phyloP scores from a whole-genome alignment of 495 filamentous ascomycete genomes.

The Symbiotaphrina buchneri region DNA sequence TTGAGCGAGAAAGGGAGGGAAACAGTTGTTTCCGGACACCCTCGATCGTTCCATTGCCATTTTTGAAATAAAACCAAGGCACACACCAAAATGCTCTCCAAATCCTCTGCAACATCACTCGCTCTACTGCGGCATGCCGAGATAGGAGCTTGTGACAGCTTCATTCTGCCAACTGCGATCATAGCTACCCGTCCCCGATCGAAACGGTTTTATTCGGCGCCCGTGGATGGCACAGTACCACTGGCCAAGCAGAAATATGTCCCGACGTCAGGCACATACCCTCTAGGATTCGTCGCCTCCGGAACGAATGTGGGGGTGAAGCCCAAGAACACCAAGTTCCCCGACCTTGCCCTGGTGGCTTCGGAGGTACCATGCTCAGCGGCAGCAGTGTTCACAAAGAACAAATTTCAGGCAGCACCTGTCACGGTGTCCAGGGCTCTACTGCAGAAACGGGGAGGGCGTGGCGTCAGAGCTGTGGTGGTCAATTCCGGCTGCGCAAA shows the following conservation, averaged over 20 bases:
- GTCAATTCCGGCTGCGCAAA: constrained; percentile 96
- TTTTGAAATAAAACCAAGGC: too few species aligned
- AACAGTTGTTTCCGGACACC: too few species aligned
- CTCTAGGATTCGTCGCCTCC: constrained; percentile 71
- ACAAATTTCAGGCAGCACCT: constrained; percentile 93
- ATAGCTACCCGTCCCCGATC: too few species aligned
- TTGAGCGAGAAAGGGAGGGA: too few species aligned
- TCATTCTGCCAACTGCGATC: too few species aligned
- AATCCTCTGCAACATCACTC: too few species aligned
- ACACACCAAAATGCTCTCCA: too few species aligned
- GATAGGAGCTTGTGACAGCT: too few species aligned
- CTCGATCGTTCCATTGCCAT: too few species aligned
- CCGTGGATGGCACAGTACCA: constrained; percentile 13
- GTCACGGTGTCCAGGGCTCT: constrained; percentile 63
- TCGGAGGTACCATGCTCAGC: constrained; percentile 81
- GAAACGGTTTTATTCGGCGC: constrained; percentile 20
- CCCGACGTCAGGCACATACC: constrained; percentile 65
- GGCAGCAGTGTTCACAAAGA: constrained; percentile 90
- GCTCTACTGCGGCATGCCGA: too few species aligned
- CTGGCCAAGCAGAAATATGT: constrained; percentile 52
- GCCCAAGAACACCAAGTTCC: constrained; percentile 64
- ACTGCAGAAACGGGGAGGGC: constrained; percentile 37
- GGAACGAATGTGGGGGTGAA: constrained; percentile 89
- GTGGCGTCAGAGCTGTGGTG: constrained; percentile 58
- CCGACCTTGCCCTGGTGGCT: constrained; percentile 72